Evolutionary conservation across 108 stramenopile genomes (phyloP), one percentile per base, ranked within the genome.

Genomic region (Epithemia pelagica): DNA sequence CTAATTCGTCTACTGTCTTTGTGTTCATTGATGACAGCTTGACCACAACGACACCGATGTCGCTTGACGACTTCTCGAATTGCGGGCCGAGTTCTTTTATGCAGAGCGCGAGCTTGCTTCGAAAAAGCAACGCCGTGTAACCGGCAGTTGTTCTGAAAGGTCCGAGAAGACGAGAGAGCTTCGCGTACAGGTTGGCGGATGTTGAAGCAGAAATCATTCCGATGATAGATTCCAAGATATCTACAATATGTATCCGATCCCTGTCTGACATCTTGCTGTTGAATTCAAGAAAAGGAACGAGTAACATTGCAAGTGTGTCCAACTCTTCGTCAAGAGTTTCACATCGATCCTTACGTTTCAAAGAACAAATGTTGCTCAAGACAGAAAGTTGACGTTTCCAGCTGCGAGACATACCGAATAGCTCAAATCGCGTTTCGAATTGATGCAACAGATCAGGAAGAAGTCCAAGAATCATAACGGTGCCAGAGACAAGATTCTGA

Each of bases 1-100:
- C 84, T 58, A 85, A 65, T 67, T 95, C 94, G 46, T 90, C 88
- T 8, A 95, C 78, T 37, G 83, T 79, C 25, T 80, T 87, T 27
- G 70, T 66, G 67, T 87, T 73, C 7, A 68, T 56, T 32, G 87
- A 69, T 64, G 74, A 83, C 1, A 90, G 63, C 22, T 84, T 81
- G 0, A 65, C 60, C 21, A 84, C 58, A 25, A 71, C 70, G 1
- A 69, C 46, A 26, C 80, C 71, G 25, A 85, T 70, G 2, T 30
- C 30, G 25, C 55, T 30, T 10, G 80, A 58, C 23, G 62, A 22
- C 46, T 65, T 23, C 58, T 54, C 57, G 31, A 22, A 54, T 5
- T 56, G 54, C 18, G 25, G 21, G 10, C 64, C 53, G 29, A 75
- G 28, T 2, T 52, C 58, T 10, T 56, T 30, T 52, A 78, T 31